Evolutionary conservation across 73 alveolate genomes (phyloP).

Genomic region (Tetrahymena elliotti): DNA sequence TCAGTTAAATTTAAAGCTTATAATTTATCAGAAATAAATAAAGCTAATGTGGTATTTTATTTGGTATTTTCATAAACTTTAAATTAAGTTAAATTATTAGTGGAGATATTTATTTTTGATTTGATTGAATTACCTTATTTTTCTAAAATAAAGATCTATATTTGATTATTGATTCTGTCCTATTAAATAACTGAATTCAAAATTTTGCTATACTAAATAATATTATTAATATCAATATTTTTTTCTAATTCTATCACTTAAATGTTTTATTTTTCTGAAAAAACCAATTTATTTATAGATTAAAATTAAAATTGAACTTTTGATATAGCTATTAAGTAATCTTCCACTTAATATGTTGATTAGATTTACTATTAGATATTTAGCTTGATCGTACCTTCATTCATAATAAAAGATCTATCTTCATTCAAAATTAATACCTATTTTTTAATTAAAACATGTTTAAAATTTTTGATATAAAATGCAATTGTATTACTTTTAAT

Average conservation of each 20-base stretch:
- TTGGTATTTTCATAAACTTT: background rate
- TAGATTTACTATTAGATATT: too few relatives aligned
- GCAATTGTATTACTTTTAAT: too few relatives aligned
- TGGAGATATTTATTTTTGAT: background rate
- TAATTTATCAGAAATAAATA: background rate
- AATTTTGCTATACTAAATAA: background rate
- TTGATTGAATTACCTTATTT: background rate
- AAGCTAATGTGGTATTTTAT: background rate
- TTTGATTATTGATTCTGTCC: too few relatives aligned
- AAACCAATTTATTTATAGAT: background rate
- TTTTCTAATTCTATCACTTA: background rate
- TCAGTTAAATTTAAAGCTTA: too few relatives aligned
- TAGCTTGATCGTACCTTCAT: background rate
- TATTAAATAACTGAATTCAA: too few relatives aligned
- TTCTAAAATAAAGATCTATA: background rate
- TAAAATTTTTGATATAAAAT: too few relatives aligned
- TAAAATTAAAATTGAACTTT: too few relatives aligned
- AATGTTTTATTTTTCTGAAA: background rate
- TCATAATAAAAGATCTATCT: background rate
- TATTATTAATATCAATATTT: too few relatives aligned
- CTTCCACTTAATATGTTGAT: background rate
- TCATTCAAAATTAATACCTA: background rate
- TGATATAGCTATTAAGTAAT: background rate
- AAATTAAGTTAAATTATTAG: too few relatives aligned
- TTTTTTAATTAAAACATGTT: too few relatives aligned